Evolutionary conservation across 495 filamentous ascomycete genomes (phyloP), one percentile per base, ranked within the genome.

Genomic region (Aspergillus diversus): DNA sequence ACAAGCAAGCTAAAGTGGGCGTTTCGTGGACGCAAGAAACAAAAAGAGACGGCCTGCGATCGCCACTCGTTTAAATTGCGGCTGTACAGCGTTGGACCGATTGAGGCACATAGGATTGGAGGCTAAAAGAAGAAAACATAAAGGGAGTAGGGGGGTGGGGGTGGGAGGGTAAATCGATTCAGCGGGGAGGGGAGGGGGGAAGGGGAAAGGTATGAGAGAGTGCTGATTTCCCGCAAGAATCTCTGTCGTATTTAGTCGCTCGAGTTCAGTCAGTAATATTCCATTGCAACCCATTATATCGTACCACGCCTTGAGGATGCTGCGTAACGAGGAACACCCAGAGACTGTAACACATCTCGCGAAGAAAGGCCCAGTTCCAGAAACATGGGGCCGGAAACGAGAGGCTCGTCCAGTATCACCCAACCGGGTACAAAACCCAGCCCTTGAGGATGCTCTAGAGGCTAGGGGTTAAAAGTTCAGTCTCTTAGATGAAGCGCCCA

Each of bases 211-310:
- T 33, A 53, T 21, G 57, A 52, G 6, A 50, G 11, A 48, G 33
- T 37, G 54, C 52, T 57, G 15, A 55, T 5, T 27, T 49, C 43
- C 49, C 55, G 34, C 47, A 15, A 57, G 60, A 55, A 59, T 27
- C 53, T 42, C 55, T 58, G 50, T 62, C 59, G 56, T 50, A 61
- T 62, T 54, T 16, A 47, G 59, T 58, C 46, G 50, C 55, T 63
- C 52, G 60, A 63, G 60, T 88, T 51, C 55, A 34, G 63, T 65
- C 69, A 64, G 57, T 65, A 49, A 64, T 48, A 65, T 52, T 49
- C 63, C 61, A 51, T 67, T 63, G 53, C 39, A 59, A 57, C 33
- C 62, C 55, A 63, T 49, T 55, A 53, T 49, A 68, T 65, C 53
- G 51, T 65, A 61, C 59, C 60, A 57, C 57, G 16, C 61, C 59